Base-by-base conservation (phyloP, 768 basidiomycete genomes). In the Phylloporus sp. region DNA sequence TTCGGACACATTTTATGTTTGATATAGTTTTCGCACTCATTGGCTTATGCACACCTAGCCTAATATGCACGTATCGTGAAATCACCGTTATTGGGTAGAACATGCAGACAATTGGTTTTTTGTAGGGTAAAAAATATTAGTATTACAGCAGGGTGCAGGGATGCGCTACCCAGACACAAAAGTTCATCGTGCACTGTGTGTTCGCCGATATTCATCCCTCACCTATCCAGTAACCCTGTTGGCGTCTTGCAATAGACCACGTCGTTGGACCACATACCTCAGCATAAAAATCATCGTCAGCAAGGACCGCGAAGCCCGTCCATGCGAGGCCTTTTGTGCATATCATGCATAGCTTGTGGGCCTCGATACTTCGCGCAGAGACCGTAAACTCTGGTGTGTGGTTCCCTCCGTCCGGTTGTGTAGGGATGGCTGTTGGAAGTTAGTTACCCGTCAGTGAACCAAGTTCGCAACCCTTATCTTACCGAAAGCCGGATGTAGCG, bases 361-460 rank as follows among this genome's bases (percentile, higher is more conserved):
- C 88, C 54, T 80, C 79, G 35, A 70, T 60, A 38, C 77, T 81
- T 26, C 73, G 72, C 24, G 86, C 83, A 23, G 88, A 75, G 47
- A 71, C 67, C 20, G 84, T 71, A 64, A 90, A 91, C 5, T 73
- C 79, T 10, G 80, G 73, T 2, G 88, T 88, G 59, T 91, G 88
- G 60, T 91, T 91, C n/a, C 82, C 84, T 36, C 86, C 87, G 45
- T 78, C 71, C 7, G 80, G 79, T 55, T 73, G 72, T 6, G 86
- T 86, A n/a, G 88, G 87, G 47, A 91, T 88, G 26, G 82, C 86
- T 86, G 44, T 27, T 28, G 46, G 40, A 62, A 57, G 67, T 65
- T 20, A 71, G 57, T 39, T 53, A 52, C 56, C 22, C 9, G 13
- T 26, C 28, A 24, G 24, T 16, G 29, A 6, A 16, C 23, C 47